Base-by-base conservation (phyloP, 345 rosid genomes). In the Citrus sp. region DNA sequence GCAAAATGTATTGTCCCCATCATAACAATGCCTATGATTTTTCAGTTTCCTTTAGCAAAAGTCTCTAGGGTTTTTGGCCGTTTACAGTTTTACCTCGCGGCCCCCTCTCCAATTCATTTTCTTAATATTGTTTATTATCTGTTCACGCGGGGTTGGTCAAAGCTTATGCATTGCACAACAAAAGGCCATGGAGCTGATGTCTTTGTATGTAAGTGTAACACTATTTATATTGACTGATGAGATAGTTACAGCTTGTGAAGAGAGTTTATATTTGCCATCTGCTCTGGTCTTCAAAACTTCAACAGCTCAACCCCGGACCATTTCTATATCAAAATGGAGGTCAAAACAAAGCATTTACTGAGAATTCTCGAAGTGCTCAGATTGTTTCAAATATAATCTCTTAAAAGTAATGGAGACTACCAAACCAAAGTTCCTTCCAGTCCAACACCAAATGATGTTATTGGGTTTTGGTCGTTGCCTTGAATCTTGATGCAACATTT, bases 1-100 rank as follows among this genome's bases (percentile, higher is more conserved):
- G 37, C 88, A 89, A n/a, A 83, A 81, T 46, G 73, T 80, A 40
- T 62, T 70, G 72, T 80, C 89, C 25, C 88, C 89, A 19, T 84
- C 89, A 74, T 81, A 85, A 67, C 73, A 5, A 13, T 9, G 61
- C 32, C 66, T 7, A 24, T 78, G 18, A 80, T 27, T 66, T 34
- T 82, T 68, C 25, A 3, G 24, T 68, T 69, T 64, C 62, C 18
- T 76, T 73, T 75, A 38, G 55, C 61, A 54, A 67, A 79, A 18
- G 59, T 46, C 56, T 71, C 64, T 70, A 54, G 70, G 82, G 76
- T 22, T 81, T 80, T 74, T 77, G 66, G 80, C 78, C 54, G 34
- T 76, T 49, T 75, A 79, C 79, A 74, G 83, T 68, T 60, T 83
- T 77, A 21, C 63, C 56, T 63, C 30, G 7, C 60, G 30, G 67